Percentiles rank a stretch among this genome's conserved stretches.
Evolutionary conservation across 2,329 filamentous ascomycete species (phyloP).

Genomic region (Claviceps purpurea): DNA sequence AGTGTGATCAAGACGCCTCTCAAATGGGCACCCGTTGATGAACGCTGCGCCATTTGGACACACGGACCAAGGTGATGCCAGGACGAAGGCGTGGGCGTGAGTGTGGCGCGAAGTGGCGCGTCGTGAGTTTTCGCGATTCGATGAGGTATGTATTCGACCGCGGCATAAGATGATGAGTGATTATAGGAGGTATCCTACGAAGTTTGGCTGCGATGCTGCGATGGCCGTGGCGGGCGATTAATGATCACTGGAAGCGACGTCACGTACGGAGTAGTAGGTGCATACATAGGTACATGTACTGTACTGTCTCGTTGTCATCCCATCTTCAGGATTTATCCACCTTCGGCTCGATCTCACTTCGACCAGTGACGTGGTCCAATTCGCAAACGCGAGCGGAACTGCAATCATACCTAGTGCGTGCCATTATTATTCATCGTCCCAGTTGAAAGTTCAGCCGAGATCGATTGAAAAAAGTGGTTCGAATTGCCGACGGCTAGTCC

Average conservation of each 20-base stretch:
- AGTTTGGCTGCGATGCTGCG: background rate
- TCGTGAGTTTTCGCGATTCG: background rate
- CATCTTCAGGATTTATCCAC: background rate
- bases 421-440: background rate
- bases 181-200: background rate
- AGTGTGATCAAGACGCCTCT: constrained; percentile 29
- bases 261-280: background rate
- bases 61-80: background rate
- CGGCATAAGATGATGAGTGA: background rate
- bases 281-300: background rate
- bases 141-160: background rate
- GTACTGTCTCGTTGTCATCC: background rate
- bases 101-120: background rate
- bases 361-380: background rate
- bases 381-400: background rate
- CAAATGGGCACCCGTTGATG: constrained; percentile 20
- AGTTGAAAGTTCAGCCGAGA: background rate
- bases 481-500: background rate
- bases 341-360: background rate
- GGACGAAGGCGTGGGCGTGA: background rate
- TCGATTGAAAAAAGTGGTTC: background rate
- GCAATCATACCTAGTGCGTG: background rate
- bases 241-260: background rate
- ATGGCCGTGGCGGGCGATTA: background rate
- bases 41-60: constrained; percentile 7